Evolutionary conservation across 2,329 filamentous ascomycete genomes (phyloP), one percentile per base, ranked within the genome.

Genomic region (Pseudocercospora pini-densiflorae): DNA sequence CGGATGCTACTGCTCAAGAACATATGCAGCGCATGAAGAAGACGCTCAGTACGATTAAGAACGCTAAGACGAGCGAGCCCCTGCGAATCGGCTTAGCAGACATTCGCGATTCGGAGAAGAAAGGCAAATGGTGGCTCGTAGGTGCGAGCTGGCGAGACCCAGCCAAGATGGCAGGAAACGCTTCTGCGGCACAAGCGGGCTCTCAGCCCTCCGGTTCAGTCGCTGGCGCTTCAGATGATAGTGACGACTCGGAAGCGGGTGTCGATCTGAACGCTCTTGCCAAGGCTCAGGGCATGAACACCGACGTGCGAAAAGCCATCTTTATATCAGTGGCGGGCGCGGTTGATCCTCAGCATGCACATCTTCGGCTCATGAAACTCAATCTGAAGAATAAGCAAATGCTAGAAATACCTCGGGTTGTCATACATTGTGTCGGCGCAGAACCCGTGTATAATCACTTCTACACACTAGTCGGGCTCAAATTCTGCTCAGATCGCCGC

Each of bases 91-190:
- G 91, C 10, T 84, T 97, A 3, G 84, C 86, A 43, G 95, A 99
- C 74, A 92, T 99, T 60, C 89, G 89, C 69, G 88, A 94, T 68
- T 90, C 90, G 0, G 91, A 94, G 47, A 94, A 91, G 76, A 92
- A 90, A 76, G 95, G 95, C 0, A 97, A 97, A 81, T 99, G 95
- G 95, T 99, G 95, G 95, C 87, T 98, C 21, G 92, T 98, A 5
- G 95, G 95, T 60, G 94, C 95, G n/a, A 97, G 93, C 78, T 97
- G 94, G 88, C 83, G 82, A 47, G 77, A 84, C 19, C 76, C 82
- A 1, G 74, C 73, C 4, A 76, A 73, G 58, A 70, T 72, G 40
- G 68, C 66, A 27, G 72, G 33, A 29, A 14, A 43, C 7, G 74
- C 57, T 47, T 45, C 40, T 49, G 23, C 47, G 8, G 14, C 40